Evolutionary conservation across 495 filamentous ascomycete species (phyloP), one percentile per base, ranked within the genome.

Genomic region (Chaetomium tenue): DNA sequence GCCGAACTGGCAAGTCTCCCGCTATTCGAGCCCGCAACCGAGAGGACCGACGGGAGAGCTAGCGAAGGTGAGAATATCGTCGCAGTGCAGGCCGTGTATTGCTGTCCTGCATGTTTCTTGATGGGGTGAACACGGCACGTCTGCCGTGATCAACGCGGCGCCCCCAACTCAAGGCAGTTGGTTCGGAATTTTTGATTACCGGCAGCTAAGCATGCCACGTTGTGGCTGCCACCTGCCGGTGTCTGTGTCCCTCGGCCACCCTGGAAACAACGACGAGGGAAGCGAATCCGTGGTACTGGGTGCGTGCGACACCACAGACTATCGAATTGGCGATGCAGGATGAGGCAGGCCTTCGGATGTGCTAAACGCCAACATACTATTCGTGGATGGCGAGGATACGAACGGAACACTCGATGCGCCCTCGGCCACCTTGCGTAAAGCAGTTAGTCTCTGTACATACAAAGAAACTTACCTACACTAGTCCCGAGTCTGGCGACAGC

Each of bases 181-280:
- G 55, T 46, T 58, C 55, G 55, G 55, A 16, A 58, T 5, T 28
- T 58, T 58, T 18, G 39, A 58, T 58, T 58, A 20, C 55, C 55
- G 55, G 55, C 55, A 58, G 55, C 55, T 0, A 44, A 33, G 55
- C 55, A 2, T 58, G 55, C 55, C 55, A 58, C 55, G 55, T 58
- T 58, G 55, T 58, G 55, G 55, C 55, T 23, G 37, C 55, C 37
- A 46, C 20, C 8, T 58, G 37, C 37, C 23, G 55, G 2, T 7
- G 37, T 23, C 37, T 58, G 22, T 26, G 54, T 23, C 33, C 55
- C 37, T 44, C 20, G 5, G 39, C 22, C 13, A 28, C 15, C 23
- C 53, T 26, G 5, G 11, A 3, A 39, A 33, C 20, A 23, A 13
- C 39, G 13, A 37, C 39, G 22, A 37, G 8, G 55, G 18, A 28